phyloP scores from a whole-genome alignment of 2,329 filamentous ascomycete species.

The Parastagonospora avenae region DNA sequence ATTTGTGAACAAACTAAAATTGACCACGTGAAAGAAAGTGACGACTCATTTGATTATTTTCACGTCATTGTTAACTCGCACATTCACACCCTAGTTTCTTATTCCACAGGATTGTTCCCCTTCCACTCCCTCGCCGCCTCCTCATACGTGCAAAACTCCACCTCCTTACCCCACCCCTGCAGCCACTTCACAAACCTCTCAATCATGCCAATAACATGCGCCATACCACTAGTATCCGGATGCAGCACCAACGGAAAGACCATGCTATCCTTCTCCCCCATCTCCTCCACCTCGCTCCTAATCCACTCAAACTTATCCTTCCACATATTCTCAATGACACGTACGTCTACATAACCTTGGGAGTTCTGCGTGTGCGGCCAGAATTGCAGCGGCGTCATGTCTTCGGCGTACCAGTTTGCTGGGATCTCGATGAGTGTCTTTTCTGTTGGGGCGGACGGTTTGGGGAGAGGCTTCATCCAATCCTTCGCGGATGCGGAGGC shows the following conservation, averaged over 20 bases:
- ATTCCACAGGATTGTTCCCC: constrained; percentile 16
- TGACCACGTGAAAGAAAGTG: too few species aligned
- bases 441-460: constrained; percentile 21
- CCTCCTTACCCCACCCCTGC: constrained; percentile 51
- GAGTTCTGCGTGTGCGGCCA: constrained; percentile 57
- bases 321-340: constrained; percentile 66
- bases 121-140: constrained; percentile 51
- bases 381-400: constrained; percentile 57
- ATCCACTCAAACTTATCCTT: constrained; percentile 64
- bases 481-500: constrained; percentile 41
- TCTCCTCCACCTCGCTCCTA: constrained; percentile 44
- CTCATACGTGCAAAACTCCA: constrained; percentile 54
- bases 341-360: constrained; percentile 63
- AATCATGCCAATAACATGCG: constrained; percentile 65
- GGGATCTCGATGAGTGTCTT: constrained; percentile 55
- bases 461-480: constrained; percentile 54
- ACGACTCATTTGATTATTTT: too few species aligned
- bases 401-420: constrained; percentile 58
- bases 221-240: constrained; percentile 65
- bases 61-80: neutral
- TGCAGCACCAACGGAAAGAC: constrained; percentile 61
- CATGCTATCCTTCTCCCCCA: constrained; percentile 41
- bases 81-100: neutral
- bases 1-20: too few species aligned
- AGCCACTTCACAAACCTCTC: constrained; percentile 59